Base-by-base conservation (phyloP, 306 rosid genomes). In the Parietaria judaica region DNA sequence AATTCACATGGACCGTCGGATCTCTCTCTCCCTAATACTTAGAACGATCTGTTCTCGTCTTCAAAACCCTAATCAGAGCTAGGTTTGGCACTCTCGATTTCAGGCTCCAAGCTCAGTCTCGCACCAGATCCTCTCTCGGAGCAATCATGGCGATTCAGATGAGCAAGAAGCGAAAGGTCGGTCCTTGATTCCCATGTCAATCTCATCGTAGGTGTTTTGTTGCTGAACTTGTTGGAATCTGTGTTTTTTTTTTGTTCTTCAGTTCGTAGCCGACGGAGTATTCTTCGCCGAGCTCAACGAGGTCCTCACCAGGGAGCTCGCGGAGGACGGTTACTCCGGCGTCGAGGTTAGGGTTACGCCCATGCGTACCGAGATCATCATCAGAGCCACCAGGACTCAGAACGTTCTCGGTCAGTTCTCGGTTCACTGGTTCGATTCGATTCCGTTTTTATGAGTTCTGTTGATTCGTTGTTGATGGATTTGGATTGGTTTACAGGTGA, bases 131-230 rank as follows among this genome's bases (percentile, higher is more conserved):
- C 63, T 69, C 13, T 3, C 13, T 65, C 73, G 60, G 9, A 38
- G 6, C 50, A 48, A 78, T 31, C 47, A 73, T 82, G 74, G 71
- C 73, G 56, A 74, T 75, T 10, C 81, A 72, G 7, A 65, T 88
- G 79, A 88, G 96, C 83, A 88, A 88, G 71, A 88, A 88, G 88
- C 70, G 90, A 74, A 88, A 85, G 83, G 96, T 85, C 3, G 10
- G 51, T 41, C 1, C 31, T 10, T 12, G 47, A 15, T 7, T 37
- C 54, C 4, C 1, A 11, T 13, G 23, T 48, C 44, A 10, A 41
- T 54, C 54, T 11, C 57, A 4, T 8, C 4, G 34, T 3, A 14
- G 39, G 6, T 49, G 36, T 7, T 41, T 9, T 46, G 23, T 3
- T 1, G 9, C 64, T 60, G 34, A 68, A 14, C 50, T 16, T 8